These are phyloP conservation scores for Bocquillonia castaneifolia DNA, from an alignment of 441 rosid genomes.

Conservation along the genomic window DNA sequence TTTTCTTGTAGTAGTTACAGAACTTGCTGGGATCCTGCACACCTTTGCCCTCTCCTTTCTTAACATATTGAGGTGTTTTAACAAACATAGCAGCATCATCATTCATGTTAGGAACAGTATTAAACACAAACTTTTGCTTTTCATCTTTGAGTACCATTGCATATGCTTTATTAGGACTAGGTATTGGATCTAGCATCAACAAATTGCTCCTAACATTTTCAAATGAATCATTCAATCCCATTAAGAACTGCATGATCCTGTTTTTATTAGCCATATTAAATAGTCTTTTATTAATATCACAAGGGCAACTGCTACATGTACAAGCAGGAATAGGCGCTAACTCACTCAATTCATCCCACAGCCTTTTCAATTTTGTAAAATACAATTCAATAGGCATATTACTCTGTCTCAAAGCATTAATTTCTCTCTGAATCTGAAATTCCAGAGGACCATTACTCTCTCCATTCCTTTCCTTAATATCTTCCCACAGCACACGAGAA, in stretches of 20 bases:
- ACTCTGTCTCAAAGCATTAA: not conserved
- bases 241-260: not conserved
- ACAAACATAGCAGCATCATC: not conserved
- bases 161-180: not conserved
- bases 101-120: rapidly evolving
- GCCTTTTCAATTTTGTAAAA: not conserved
- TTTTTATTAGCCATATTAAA: not conserved
- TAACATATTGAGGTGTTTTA: not conserved
- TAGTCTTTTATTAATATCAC: not conserved
- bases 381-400: not conserved
- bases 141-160: not conserved
- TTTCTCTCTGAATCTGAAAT: not conserved
- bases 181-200: not conserved
- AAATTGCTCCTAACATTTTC: not conserved
- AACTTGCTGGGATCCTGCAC: not conserved
- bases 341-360: not conserved
- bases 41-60: not conserved
- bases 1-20: not conserved
- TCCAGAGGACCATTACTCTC: not conserved
- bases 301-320: not conserved
- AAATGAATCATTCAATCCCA: not conserved
- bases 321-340: not conserved
- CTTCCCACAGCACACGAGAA: not conserved
- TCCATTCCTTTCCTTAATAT: not conserved
- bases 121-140: not conserved